Percentiles rank a stretch among this genome's conserved stretches.
Evolutionary conservation across 1,284 basidiomycete genomes (phyloP).

Genomic region (Crucibulum cyathiforme): DNA sequence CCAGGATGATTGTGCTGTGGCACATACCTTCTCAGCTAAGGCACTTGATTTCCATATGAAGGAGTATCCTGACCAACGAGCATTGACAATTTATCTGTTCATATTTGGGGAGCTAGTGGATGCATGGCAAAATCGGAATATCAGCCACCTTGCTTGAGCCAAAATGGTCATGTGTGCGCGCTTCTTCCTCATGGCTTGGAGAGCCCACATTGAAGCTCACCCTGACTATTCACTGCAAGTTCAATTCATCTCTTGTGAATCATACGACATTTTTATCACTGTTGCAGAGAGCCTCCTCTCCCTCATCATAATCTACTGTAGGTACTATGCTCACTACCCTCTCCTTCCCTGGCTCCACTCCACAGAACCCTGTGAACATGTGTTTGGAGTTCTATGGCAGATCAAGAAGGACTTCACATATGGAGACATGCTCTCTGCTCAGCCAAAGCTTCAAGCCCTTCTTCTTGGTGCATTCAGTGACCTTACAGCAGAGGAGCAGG

Average conservation of each 20-base stretch:
- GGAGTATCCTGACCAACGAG: constrained; percentile 20
- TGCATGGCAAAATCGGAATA: constrained; percentile 39
- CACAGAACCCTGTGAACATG: constrained; percentile 42
- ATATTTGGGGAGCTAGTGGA: constrained; percentile 41
- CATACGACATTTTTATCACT: constrained; percentile 32
- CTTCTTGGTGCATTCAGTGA: constrained; percentile 8
- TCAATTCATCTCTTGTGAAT: constrained; percentile 39
- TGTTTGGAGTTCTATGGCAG: constrained; percentile 33
- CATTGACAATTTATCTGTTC: constrained; percentile 34
- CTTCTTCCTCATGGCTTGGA: constrained; percentile 38
- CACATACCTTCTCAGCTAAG: constrained; percentile 37
- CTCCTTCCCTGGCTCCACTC: constrained; percentile 48
- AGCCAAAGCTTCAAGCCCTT: constrained; percentile 24
- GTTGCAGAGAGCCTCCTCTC: constrained; percentile 31
- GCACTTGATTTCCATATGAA: constrained; percentile 24
- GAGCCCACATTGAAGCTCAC: constrained; percentile 18
- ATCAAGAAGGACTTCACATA: constrained; percentile 35
- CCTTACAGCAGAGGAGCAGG: too few species aligned
- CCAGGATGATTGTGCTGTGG: constrained; percentile 45
- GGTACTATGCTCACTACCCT: constrained; percentile 27
- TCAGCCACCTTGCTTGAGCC: constrained; percentile 29
- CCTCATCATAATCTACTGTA: constrained; percentile 36
- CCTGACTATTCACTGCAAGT: constrained; percentile 17
- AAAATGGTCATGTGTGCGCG: constrained; percentile 33
- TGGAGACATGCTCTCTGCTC: constrained; percentile 24